Percentiles rank a stretch among this genome's conserved stretches.
phyloP scores from a whole-genome alignment of 257 asterid genomes.

The Leonotis leonurus region DNA sequence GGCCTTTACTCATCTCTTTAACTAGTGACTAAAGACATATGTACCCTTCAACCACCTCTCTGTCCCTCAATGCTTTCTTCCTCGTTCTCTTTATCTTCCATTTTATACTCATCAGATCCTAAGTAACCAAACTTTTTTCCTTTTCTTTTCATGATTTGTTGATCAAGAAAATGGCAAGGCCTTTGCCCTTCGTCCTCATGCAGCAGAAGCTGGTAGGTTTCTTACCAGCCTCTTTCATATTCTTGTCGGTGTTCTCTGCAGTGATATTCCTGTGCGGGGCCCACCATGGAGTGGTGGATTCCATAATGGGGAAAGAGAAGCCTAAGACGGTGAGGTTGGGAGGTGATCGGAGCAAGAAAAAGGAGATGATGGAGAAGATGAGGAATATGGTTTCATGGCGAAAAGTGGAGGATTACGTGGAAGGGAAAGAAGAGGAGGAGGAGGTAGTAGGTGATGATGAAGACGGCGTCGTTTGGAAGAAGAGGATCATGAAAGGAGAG shows the following conservation, averaged over 20 bases:
- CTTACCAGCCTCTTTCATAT: slow-evolving; percentile 23
- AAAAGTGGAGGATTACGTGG: slow-evolving; percentile 31
- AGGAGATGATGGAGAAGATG: slow-evolving; percentile 24
- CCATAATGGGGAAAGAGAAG: background rate
- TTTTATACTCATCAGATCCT: too few species aligned
- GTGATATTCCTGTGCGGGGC: slow-evolving; percentile 44
- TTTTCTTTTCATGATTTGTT: background rate
- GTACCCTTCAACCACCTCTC: background rate
- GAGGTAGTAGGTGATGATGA: background rate
- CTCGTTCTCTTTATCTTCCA: background rate
- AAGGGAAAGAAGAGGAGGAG: background rate
- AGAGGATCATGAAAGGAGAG: slow-evolving; percentile 65
- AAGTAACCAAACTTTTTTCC: background rate
- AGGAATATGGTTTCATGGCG: slow-evolving; percentile 65
- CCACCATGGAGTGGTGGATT: slow-evolving; percentile 9
- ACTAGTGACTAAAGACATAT: background rate
- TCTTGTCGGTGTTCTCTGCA: slow-evolving; percentile 24
- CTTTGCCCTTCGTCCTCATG: background rate
- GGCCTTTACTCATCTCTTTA: background rate
- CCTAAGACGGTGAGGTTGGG: slow-evolving; percentile 37
- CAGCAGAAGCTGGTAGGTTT: slow-evolving; percentile 5
- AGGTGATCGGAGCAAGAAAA: slow-evolving; percentile 12
- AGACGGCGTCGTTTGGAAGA: slow-evolving; percentile 62
- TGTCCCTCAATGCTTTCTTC: background rate
- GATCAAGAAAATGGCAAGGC: slow-evolving; percentile 26